These are phyloP conservation scores for Paramecium sonneborni DNA, from an alignment of 73 alveolate species.

Conservation along the genomic window DNA sequence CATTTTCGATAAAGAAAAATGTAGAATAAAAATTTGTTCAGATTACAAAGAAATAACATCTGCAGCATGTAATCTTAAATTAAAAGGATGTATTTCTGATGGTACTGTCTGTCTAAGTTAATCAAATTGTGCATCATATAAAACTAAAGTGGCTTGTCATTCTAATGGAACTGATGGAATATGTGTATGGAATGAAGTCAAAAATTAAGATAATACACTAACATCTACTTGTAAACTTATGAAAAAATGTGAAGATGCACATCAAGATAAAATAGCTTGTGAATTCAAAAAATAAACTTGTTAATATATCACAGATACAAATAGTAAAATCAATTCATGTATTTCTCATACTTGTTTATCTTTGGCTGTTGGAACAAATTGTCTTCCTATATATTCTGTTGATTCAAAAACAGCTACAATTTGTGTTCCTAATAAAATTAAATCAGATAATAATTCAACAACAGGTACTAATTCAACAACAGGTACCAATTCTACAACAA, in stretches of 20 bases:
- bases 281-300: neutral
- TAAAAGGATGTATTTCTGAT: conserved; percentile 44
- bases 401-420: neutral
- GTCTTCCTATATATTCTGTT: neutral
- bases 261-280: conserved; percentile 5
- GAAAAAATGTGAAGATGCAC: conserved; percentile 12
- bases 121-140: neutral
- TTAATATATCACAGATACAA: neutral
- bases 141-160: neutral
- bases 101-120: neutral
- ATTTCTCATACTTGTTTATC: conserved; percentile 9
- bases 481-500: neutral
- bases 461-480: neutral
- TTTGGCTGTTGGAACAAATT: neutral
- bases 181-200: neutral
- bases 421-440: neutral
- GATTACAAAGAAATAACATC: neutral
- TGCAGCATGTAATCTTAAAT: neutral
- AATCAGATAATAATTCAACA: neutral
- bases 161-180: conserved; percentile 40
- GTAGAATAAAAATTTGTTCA: conserved; percentile 9
- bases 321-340: neutral
- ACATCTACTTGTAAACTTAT: neutral
- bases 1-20: neutral
- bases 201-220: neutral